Evolutionary conservation across 1,284 basidiomycete species (phyloP), one percentile per base, ranked within the genome.

Genomic region (Tilletia indica): DNA sequence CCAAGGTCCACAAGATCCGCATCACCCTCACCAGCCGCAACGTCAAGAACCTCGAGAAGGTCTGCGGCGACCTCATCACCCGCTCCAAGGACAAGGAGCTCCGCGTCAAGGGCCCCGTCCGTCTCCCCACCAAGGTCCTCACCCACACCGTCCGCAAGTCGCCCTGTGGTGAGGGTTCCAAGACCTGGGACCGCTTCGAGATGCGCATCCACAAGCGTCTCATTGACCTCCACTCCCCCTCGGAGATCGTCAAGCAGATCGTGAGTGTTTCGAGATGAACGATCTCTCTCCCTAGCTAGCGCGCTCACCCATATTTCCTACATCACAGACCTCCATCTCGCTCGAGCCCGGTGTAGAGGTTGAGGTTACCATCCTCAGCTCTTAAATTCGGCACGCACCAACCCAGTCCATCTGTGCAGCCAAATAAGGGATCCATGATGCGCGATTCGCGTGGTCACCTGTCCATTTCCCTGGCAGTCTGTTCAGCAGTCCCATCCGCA

Each of bases 161-260:
- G 49, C 82, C 82, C 68, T 83, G 97, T 86, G 97, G 97, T 95
- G 97, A 99, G 88, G 97, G 97, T 89, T 85, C 85, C 85, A 99
- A 99, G 92, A 99, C 97, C 85, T 99, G 97, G 97, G 97, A 99
- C 87, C 91, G 93, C 84, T 99, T 95, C 87, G 96, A 99, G 88
- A 91, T 99, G 88, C 94, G 95, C 89, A 90, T 99, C 81, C 96
- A 99, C 92, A 99, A 99, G 89, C 93, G 97, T 84, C 90, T 99
- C 86, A 99, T 99, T 85, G 97, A 99, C 89, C 89, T 99, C 78
- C 94, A 96, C 89, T 95, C 95, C 74, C 96, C 96, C 76, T 93
- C 93, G 85, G 97, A 99, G 88, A 93, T 98, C 82, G 97, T 99
- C 87, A 99, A 99, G 90, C 96, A 99, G 88, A 99, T 99, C 85